Conservation (phyloP, 257 asterid genomes). For the Nicotiana benthamiana region DNA sequence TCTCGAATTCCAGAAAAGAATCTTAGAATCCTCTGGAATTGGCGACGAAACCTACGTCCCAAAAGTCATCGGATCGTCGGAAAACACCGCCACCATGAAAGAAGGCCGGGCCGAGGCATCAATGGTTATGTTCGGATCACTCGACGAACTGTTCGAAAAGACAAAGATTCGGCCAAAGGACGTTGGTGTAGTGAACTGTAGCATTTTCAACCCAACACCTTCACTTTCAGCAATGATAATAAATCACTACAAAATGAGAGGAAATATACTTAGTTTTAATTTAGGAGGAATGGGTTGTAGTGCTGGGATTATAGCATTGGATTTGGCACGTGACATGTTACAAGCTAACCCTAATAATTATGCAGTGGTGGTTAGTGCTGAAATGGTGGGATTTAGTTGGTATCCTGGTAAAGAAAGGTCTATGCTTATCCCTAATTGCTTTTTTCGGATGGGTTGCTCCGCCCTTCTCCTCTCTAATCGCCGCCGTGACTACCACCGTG, state of each 20-base stretch:
- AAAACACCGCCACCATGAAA: conserved; percentile 77
- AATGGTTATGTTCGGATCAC: conserved; percentile 75
- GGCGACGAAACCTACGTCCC: conserved; percentile 85
- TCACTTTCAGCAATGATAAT: conserved; percentile 97
- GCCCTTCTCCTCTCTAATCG: conserved; percentile 82
- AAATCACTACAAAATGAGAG: conserved; percentile 91
- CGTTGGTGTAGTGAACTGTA: conserved; percentile 83
- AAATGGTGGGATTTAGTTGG: conserved; percentile 92
- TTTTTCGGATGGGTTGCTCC: conserved; percentile 96
- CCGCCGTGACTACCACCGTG: conserved; percentile 71
- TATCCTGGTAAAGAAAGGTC: conserved; percentile 81
- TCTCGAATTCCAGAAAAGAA: conserved; percentile 58
- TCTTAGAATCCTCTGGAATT: conserved; percentile 71
- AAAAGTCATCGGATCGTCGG: conserved; percentile 55
- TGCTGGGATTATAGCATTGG: conserved; percentile 70
- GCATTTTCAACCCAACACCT: conserved; percentile 95
- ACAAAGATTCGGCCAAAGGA: conserved; percentile 63
- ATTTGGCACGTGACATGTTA: conserved; percentile 85
- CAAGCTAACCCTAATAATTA: conserved; percentile 71
- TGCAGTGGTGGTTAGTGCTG: conserved; percentile 85
- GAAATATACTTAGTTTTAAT: conserved; percentile 77
- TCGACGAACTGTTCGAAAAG: conserved; percentile 80
- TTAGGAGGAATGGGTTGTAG: conserved; percentile 98
- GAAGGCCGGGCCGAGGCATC: conserved; percentile 91
- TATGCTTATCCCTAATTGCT: conserved; percentile 86